Evolutionary conservation across 1,284 basidiomycete species (phyloP), one percentile per base, ranked within the genome.

Genomic region (Spongiforma sp.): DNA sequence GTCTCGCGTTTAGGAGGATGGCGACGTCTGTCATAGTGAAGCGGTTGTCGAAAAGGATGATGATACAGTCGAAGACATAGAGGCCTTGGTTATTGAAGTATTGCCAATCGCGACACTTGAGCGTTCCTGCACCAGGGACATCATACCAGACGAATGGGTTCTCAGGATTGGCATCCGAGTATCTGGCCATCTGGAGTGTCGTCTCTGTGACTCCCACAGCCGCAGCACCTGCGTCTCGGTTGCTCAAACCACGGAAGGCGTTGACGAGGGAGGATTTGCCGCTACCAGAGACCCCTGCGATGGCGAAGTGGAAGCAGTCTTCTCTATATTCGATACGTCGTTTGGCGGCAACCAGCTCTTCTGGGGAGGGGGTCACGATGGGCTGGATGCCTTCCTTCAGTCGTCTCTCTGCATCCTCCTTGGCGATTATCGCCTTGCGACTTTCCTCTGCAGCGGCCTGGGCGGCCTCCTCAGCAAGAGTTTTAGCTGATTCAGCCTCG

Each of bases 221-320:
- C 3, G 67, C 67, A 17, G 67, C 54, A 43, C 64, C 60, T 6
- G 4, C 4, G 1, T 68, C 67, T 17, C 24, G 41, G 55, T 30
- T 57, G 19, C 54, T 37, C 33, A 68, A 37, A 7, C 67, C 67
- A 10, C 67, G 63, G n/a, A 68, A 68, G 2, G 67, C 59, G 46
- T 68, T 68, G 5, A 68, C 67, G n/a, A 68, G 67, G 6, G 67
- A 68, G 24, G 67, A 68, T 30, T 68, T 67, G 26, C 66, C 66
- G 9, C 66, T 62, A 19, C 66, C 66, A n/a, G 66, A 67, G n/a
- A 62, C 32, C 0, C 67, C 67, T 1, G 61, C 64, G 34, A 68
- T 5, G 1, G 67, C 67, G n/a, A 66, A 63, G 15, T 68, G 67
- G 17, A 63, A 68, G 11, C 28, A 43, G 5, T 60, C 68, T 12